Base-by-base conservation (phyloP, 73 alveolate genomes). In the Paramecium bursaria region DNA sequence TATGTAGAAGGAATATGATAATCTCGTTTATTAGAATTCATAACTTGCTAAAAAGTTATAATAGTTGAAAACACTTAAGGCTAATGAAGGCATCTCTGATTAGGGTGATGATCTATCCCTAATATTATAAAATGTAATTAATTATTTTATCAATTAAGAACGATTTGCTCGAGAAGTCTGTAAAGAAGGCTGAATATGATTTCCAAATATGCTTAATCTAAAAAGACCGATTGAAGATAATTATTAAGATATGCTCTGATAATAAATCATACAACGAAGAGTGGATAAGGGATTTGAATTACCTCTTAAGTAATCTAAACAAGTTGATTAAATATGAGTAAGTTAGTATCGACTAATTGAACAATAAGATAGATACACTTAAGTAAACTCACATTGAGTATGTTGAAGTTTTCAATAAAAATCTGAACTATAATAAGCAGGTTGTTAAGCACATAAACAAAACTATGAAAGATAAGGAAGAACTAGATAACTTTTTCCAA, bases 191-290 rank as follows among this genome's bases (percentile, higher is more conserved):
- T 4, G 67, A 90, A 73, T 87, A 90, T 44, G 75, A 90, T 22
- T 74, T 74, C 23, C 67, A 77, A 47, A 23, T 86, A 21, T 90
- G 91, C 23, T 85, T 87, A 85, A 88, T 90, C 30, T 75, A 90
- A 73, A 85, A 79, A 48, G 75, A 85, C 27, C 39, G 95, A 46
- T 27, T 90, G 10, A 91, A 74, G 54, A 50, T 85, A 57, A 90
- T 90, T 35, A 46, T 80, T 19, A 73, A 57, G 21, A 91, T 87
- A 6, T 86, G 95, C 54, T 33, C 48, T n/a, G 91, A 89, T 48
- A 90, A 90, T 76, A 86, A 86, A 46, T 76, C 92, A 25, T 79
- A 90, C 26, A 87, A 90, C 52, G 87, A 90, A 87, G 95, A 90
- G 35, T 87, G 93, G 95, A 90, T 87, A 6, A 75, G 95, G 44